A percentile compares a stretch with the other conserved stretches of the same genome.
These are phyloP conservation scores for Zygosaccharomyces pseudobailii DNA, from an alignment of 1,139 yeast genomes.

Conservation along the genomic window DNA sequence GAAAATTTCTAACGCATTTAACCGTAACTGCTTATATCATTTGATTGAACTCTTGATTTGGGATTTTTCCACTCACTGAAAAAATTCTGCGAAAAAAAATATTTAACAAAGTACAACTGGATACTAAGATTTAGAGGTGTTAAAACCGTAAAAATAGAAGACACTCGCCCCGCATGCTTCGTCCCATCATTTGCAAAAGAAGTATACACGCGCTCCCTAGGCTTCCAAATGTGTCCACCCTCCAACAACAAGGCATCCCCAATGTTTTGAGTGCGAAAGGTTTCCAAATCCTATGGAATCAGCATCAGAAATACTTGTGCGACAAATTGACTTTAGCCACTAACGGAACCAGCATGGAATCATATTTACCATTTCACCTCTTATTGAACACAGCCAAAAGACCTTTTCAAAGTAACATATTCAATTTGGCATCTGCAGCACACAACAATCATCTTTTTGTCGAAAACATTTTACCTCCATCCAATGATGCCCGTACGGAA, in stretches of 20 bases:
- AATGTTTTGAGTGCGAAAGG: constrained; percentile 70
- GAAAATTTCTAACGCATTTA: too few species aligned
- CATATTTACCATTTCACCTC: constrained; percentile 73
- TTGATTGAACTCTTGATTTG: too few species aligned
- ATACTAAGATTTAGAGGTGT: background rate
- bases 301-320: constrained; percentile 68
- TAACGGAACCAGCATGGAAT: constrained; percentile 74
- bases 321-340: constrained; percentile 69
- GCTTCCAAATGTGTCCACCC: constrained; percentile 42
- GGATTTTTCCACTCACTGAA: background rate
- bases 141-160: background rate
- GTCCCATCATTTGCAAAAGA: constrained; percentile 18
- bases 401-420: constrained; percentile 63
- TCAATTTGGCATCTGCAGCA: constrained; percentile 86
- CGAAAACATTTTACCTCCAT: constrained; percentile 49
- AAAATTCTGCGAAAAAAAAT: background rate
- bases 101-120: background rate
- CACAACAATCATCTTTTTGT: constrained; percentile 90
- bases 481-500: constrained; percentile 34
- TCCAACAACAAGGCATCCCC: constrained; percentile 52
- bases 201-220: constrained; percentile 62
- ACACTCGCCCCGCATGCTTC: constrained; percentile 9
- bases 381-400: constrained; percentile 67
- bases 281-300: constrained; percentile 70
- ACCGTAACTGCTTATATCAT: too few species aligned